Evolutionary conservation across 108 stramenopile species (phyloP).

Genomic region (Nannochloropsis gaditana): DNA sequence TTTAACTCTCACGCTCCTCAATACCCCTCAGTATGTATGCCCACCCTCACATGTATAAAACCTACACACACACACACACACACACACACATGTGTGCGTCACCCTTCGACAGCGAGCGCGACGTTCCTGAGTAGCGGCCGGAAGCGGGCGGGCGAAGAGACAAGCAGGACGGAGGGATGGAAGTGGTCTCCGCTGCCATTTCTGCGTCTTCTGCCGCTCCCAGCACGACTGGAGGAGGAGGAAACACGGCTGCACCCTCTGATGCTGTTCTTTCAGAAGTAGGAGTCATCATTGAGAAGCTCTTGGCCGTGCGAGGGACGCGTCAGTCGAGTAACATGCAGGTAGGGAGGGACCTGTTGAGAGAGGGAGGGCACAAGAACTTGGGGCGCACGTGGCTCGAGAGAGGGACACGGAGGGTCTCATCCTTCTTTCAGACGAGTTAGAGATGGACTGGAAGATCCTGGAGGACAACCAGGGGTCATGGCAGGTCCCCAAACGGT

Average conservation of each 20-base stretch:
- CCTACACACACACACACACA: background rate
- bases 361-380: background rate
- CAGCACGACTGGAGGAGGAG: background rate
- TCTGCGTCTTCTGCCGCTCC: slow-evolving; percentile 15
- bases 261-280: background rate
- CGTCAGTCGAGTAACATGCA: background rate
- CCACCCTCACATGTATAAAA: background rate
- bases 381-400: no score
- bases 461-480: no score
- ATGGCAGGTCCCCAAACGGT: no score
- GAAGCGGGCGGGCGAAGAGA: background rate
- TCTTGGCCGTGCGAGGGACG: background rate
- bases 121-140: background rate
- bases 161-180: background rate
- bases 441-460: no score
- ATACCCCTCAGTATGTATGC: no score
- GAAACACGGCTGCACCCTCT: background rate
- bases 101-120: background rate
- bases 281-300: background rate
- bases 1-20: no score
- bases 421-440: no score
- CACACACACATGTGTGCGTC: background rate
- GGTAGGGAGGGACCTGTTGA: background rate
- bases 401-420: no score
- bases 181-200: background rate